These are phyloP conservation scores for Pythium brachiatum DNA, from an alignment of 352 stramenopile genomes.

Conservation along the genomic window DNA sequence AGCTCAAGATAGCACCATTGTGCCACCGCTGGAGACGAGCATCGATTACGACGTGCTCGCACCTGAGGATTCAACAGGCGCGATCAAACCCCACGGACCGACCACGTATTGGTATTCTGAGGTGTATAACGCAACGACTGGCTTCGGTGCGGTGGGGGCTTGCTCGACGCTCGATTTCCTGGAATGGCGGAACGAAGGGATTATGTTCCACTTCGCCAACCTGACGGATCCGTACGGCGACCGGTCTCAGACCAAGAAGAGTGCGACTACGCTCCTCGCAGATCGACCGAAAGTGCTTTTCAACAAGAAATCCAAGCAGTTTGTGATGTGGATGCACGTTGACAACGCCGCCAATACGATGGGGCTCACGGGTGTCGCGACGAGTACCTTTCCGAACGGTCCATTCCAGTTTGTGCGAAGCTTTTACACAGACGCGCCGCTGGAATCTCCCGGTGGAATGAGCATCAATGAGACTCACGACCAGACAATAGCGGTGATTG, in stretches of 20 bases:
- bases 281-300: slow-evolving; percentile 92
- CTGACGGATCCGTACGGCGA: slow-evolving; percentile 89
- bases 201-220: slow-evolving; percentile 94
- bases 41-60: slow-evolving; percentile 36
- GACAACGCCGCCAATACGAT: slow-evolving; percentile 87
- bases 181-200: slow-evolving; percentile 93
- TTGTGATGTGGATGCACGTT: slow-evolving; percentile 97
- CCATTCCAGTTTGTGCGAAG: slow-evolving; percentile 90
- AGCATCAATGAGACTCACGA: slow-evolving; percentile 94
- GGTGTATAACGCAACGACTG: slow-evolving; percentile 35
- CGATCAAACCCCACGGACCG: slow-evolving; percentile 12
- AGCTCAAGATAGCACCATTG: slow-evolving; percentile 50
- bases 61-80: slow-evolving; percentile 9
- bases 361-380: slow-evolving; percentile 89
- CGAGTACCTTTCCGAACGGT: slow-evolving; percentile 86
- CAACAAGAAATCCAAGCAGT: slow-evolving; percentile 80
- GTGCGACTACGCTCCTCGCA: slow-evolving; percentile 39
- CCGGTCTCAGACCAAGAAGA: slow-evolving; percentile 4
- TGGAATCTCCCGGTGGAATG: slow-evolving; percentile 67
- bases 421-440: slow-evolving; percentile 92
- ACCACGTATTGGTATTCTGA: slow-evolving; percentile 80
- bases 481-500: slow-evolving; percentile 78
- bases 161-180: slow-evolving; percentile 93
- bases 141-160: slow-evolving; percentile 81
- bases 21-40: slow-evolving; percentile 54